These are phyloP conservation scores for Wickerhamomyces chambardii DNA, from an alignment of 805 yeast genomes.

Conservation along the genomic window DNA sequence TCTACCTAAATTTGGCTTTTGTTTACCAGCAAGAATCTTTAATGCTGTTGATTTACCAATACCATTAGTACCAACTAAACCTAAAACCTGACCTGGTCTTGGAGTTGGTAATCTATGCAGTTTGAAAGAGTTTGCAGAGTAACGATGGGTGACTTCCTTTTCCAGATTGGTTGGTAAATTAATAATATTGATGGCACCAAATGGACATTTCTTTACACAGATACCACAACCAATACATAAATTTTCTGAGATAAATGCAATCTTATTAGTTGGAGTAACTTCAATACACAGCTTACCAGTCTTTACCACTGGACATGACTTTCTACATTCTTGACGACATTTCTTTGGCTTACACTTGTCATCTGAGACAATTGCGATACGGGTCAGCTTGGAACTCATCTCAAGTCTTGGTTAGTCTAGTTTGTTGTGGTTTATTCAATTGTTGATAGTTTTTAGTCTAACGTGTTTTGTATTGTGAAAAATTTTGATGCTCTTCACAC, in stretches of 20 bases:
- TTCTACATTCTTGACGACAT: constrained; percentile 97
- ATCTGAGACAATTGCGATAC: constrained; percentile 92
- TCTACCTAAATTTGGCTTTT: constrained; percentile 92
- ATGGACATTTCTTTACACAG: constrained; percentile 97
- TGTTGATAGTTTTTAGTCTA: background rate
- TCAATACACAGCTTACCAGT: constrained; percentile 98
- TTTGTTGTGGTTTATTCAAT: background rate
- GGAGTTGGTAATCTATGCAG: constrained; percentile 97
- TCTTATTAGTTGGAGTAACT: constrained; percentile 82
- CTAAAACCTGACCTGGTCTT: constrained; percentile 97
- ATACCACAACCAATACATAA: constrained; percentile 99
- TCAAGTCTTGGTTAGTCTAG: background rate
- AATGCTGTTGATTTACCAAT: constrained; percentile 97
- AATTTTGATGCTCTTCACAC: too few relatives aligned
- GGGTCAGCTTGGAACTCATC: constrained; percentile 40
- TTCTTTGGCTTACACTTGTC: constrained; percentile 98
- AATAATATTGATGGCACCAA: constrained; percentile 93
- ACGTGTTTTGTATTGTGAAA: background rate
- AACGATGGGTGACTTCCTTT: constrained; percentile 88
- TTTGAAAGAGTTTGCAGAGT: constrained; percentile 96
- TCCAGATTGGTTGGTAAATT: constrained; percentile 95
- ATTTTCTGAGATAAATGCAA: constrained; percentile 90
- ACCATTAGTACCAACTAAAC: constrained; percentile 98
- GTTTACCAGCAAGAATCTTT: constrained; percentile 94
- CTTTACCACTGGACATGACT: constrained; percentile 95